These are phyloP conservation scores for Cicer bijugum DNA, from an alignment of 306 rosid genomes.

Conservation along the genomic window DNA sequence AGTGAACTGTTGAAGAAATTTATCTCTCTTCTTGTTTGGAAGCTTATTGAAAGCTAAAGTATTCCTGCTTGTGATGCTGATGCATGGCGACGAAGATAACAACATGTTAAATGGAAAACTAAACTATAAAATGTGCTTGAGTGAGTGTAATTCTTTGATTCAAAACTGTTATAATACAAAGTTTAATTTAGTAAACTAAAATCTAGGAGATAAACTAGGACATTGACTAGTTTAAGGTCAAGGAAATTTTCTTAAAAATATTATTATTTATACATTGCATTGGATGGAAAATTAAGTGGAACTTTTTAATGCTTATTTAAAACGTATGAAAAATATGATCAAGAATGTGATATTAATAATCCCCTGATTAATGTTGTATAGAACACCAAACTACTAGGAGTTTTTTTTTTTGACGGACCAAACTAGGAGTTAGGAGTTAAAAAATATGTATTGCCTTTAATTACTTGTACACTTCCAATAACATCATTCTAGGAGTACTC, in stretches of 20 bases:
- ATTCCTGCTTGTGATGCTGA: constrained; percentile 31
- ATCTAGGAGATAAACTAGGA: constrained; percentile 47
- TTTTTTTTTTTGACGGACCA: no score
- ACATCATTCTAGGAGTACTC: no score
- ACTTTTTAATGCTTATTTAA: constrained; percentile 2
- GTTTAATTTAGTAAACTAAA: constrained; percentile 26
- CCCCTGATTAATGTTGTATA: no score
- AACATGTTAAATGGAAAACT: constrained; percentile 37
- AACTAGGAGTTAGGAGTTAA: no score
- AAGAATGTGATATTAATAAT: not conserved
- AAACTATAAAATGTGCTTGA: not conserved
- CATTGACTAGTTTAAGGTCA: constrained; percentile 33
- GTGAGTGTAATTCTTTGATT: not conserved
- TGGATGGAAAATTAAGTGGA: not conserved
- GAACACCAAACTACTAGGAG: no score
- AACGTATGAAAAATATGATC: constrained; percentile 3
- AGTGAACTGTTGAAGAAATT: not conserved
- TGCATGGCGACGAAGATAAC: constrained; percentile 46
- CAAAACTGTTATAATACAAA: constrained; percentile 4
- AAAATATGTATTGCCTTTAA: no score
- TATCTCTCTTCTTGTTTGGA: constrained; percentile 39
- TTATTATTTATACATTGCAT: constrained; percentile 3
- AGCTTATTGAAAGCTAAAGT: constrained; percentile 32
- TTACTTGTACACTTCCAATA: no score
- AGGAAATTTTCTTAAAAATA: constrained; percentile 3